Evolutionary conservation across 2,329 filamentous ascomycete species (phyloP), one percentile per base, ranked within the genome.

Genomic region (Ascomycota sp.): DNA sequence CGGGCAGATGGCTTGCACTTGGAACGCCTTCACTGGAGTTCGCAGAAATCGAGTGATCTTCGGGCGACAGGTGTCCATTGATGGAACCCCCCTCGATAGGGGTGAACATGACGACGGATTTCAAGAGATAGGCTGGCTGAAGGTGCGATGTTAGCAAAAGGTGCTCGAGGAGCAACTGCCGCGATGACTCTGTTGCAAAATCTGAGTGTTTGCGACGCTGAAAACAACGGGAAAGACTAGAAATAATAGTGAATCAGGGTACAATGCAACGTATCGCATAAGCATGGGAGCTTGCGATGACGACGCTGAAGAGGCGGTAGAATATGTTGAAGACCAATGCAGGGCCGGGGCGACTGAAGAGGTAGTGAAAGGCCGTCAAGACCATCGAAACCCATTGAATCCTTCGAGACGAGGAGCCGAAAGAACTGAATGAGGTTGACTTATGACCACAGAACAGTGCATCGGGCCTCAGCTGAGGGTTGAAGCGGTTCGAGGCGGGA

Each of bases 1-100:
- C 77, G 46, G 79, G 83, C 39, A 77, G 64, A 44, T 83, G 79
- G 62, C 72, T 81, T 45, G 82, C 79, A 55, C 41, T 45, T 36
- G 35, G 42, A 33, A 39, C 42, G 31, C 41, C 44, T 33, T 52
- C 55, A 39, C 54, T 52, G 41, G 56, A 51, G 33, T 54, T 45
- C 38, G 50, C 47, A 36, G 54, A 51, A 35, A 48, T 50, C 38
- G 49, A 54, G 43, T 62, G 56, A 44, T 62, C 59, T 41, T 61
- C 55, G 44, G 68, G 64, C 49, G 68, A 68, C 45, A 61, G 50
- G 54, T 74, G 67, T 49, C 76, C 76, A 56, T 82, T 79, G 47
- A 66, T 62, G 49, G 71, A 62, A 56, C 68, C 64, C 44, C 59
- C 56, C 55, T 72, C 62, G 47, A 65, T 61, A 50, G 69, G 65